Percentiles rank a stretch among this genome's conserved stretches.
Evolutionary conservation across 2,329 filamentous ascomycete species (phyloP).

Genomic region (Aspergillus arachidicola): DNA sequence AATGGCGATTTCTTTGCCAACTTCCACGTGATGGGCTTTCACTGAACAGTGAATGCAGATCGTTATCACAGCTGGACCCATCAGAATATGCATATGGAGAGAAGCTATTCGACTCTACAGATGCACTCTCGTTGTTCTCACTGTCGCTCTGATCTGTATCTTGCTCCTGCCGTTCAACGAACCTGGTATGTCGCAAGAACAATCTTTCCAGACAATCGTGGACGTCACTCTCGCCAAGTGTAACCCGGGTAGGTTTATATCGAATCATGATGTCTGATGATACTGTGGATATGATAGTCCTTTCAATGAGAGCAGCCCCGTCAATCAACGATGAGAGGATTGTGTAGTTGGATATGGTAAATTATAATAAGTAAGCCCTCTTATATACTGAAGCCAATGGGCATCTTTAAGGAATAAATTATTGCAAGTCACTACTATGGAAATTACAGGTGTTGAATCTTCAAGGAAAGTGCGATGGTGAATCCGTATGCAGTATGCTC

Average conservation of each 20-base stretch:
- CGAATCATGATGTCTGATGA: background rate
- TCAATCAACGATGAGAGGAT: background rate
- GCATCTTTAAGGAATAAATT: background rate
- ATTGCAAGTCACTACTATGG: background rate
- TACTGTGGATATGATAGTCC: background rate
- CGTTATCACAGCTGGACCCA: background rate
- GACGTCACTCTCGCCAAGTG: background rate
- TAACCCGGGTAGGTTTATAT: background rate
- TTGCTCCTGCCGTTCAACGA: background rate
- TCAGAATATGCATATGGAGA: background rate
- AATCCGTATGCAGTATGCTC: background rate
- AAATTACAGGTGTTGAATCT: background rate
- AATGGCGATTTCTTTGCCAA: background rate
- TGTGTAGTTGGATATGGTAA: background rate
- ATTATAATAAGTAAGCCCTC: background rate
- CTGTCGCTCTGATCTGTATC: background rate
- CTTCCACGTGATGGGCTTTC: background rate
- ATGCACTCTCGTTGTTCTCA: background rate
- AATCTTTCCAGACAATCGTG: background rate
- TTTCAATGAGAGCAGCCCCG: background rate
- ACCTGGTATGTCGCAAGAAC: background rate
- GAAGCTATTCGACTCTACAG: background rate
- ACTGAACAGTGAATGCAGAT: background rate
- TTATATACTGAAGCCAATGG: background rate
- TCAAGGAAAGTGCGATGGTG: background rate